These are phyloP conservation scores for Ambrosia hybrid DNA, from an alignment of 140 eudicot genomes.

Conservation along the genomic window DNA sequence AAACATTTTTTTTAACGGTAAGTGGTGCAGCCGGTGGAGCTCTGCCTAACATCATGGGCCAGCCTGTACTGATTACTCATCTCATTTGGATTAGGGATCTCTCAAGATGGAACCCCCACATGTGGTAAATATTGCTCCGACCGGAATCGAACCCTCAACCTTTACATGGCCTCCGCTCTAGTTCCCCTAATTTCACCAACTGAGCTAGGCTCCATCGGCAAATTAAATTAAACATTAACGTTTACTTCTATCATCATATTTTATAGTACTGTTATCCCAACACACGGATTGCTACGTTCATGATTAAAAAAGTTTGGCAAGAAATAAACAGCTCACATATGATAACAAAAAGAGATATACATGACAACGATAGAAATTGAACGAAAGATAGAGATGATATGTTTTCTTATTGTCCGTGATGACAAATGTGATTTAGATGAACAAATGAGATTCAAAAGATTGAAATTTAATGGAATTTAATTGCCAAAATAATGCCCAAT, in stretches of 20 bases:
- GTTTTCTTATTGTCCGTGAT: constrained; percentile 29
- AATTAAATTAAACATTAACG: neutral
- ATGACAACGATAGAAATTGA: neutral
- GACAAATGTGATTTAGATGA: constrained; percentile 18
- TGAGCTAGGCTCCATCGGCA: no score
- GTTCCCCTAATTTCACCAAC: no score
- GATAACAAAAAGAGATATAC: constrained; percentile 4
- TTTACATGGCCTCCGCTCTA: no score
- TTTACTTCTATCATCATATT: constrained; percentile 22
- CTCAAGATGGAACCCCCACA: no score
- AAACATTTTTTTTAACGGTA: no score
- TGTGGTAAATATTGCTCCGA: no score
- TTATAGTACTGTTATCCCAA: constrained; percentile 3
- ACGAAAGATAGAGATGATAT: constrained; percentile 25
- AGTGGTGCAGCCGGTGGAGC: no score
- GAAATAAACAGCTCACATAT: neutral
- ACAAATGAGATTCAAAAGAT: constrained; percentile 34
- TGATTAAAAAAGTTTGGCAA: constrained; percentile 3
- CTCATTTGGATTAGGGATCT: no score
- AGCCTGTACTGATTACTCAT: no score
- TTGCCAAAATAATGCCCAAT: constrained; percentile 20
- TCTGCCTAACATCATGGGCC: no score
- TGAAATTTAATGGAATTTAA: constrained; percentile 8
- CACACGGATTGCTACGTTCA: constrained; percentile 6
- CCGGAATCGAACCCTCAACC: no score